Base-by-base conservation (phyloP, 192 early-diverging fungal species). In the Phlyctochytrium planicorne region DNA sequence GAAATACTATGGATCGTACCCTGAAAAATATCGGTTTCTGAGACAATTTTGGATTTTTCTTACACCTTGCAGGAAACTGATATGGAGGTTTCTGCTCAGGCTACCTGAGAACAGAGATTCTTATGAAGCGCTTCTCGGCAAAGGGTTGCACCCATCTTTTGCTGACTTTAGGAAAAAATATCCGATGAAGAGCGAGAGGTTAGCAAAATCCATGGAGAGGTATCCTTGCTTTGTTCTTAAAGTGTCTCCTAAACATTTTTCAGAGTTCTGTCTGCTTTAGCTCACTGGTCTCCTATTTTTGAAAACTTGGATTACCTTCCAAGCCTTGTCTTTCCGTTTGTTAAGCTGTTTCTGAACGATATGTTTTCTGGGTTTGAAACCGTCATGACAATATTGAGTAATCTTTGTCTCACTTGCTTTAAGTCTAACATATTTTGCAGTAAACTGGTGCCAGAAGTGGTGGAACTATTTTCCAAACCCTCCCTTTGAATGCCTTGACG, bases 401-500 rank as follows among this genome's bases (percentile, higher is more conserved):
- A 70, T 68, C 60, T 40, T 12, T 69, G 32, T 52, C 17, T 63
- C 6, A 29, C 14, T 25, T 57, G 6, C 55, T 25, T 57, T 14
- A 25, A 6, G 55, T 27, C 55, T 25, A 23, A 35, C 32, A n/a
- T 62, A 4, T 47, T 61, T 25, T 37, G 33, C 25, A 83, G 81
- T 75, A 1, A 87, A 87, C 61, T 87, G 80, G 80, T 87, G 84
- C 57, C 84, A 87, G 68, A 87, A 87, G 52, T 87, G 86, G 86
- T 87, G 86, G 86, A 84, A 87, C 23, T 87, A 86, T 50, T 83
- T 81, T 71, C 86, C 86, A 0, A 87, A 87, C 53, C 86, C 86
- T 1, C 86, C 86, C 0, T 63, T 87, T 16, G 84, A 87, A 65
- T 72, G 66, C 32, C 74, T 87, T 20, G 82, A 75, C 30, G 47